Base-by-base conservation (phyloP, 176 grass and related monocot genomes). In the Puccinellia tenuiflora region DNA sequence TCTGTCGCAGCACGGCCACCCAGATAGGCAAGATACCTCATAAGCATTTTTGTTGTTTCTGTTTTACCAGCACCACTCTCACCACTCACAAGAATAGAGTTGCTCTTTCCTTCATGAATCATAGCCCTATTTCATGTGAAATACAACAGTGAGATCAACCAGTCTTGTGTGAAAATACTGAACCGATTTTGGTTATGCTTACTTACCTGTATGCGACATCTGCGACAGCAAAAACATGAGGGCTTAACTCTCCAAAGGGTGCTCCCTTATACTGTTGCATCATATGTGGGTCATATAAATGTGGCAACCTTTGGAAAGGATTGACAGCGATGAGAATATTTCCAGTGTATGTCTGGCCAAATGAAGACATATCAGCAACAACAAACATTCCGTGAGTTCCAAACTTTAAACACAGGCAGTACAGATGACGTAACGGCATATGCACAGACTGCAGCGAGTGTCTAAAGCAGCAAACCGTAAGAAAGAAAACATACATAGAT, bases 1-100 rank as follows among this genome's bases (percentile, higher is more conserved):
- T 98, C 96, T 81, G 96, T 98, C 57, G 89, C 92, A 71, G 81
- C 89, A 50, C 96, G 93, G 13, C 93, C 96, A 87, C 96, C 96
- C 81, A 98, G 88, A 92, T 91, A 95, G 48, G 96, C 96, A 72
- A 98, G 92, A 90, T 98, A 95, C 65, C 89, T 88, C 96, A 98
- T 98, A 78, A 98, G 96, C 96, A 98, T 98, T 85, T 98, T 98
- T 78, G 96, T 98, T 86, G 96, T 98, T 88, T 98, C 96, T 53
- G 96, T 98, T 92, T 98, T 98, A 46, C 96, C 92, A 3, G 96
- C 96, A 86, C 96, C 96, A 57, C 96, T 98, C 89, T 98, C 96
- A 80, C 96, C 96, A 84, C 96, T 98, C 68, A 98, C 96, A 73
- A 98, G 85, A 91, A 98, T 98, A 39, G 96, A 92, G 47, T 98